Evolutionary conservation across 2,329 filamentous ascomycete species (phyloP), one percentile per base, ranked within the genome.

Genomic region (Fusarium bactridioides): DNA sequence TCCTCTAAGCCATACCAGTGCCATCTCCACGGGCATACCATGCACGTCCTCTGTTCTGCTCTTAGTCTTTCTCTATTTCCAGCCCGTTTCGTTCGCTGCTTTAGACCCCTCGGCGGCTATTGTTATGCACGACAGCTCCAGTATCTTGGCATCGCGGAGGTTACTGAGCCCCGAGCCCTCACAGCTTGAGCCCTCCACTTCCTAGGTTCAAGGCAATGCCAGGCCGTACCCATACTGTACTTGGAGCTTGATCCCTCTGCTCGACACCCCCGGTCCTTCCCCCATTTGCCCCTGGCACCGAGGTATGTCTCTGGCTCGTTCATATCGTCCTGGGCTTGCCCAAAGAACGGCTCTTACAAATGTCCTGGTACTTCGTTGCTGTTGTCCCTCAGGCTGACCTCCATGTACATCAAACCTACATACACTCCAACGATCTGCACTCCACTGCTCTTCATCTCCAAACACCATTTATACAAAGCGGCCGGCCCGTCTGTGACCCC

Each of bases 121-220:
- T 69, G 73, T 71, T 72, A 79, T 78, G 78, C 77, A 77, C 70
- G 70, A 78, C 72, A 79, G 74, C 67, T 76, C 63, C 63, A 69
- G 62, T 70, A 70, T 61, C 72, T 72, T 63, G 55, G 41, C 66
- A 70, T 53, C 62, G 48, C 57, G 53, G 50, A 69, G 64, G 57
- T 67, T 55, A 38, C 21, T 40, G 40, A 69, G 47, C 44, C 31
- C 50, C 50, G 50, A 54, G 50, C 50, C 50, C 45, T 67, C 62
- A 67, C 41, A 37, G 41, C 59, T 48, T 35, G 40, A 48, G 33
- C 51, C 69, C 60, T 72, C 63, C 65, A 69, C 65, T 66, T 64
- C 29, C 62, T 62, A 73, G 71, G 58, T 64, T 33, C 62, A 61
- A 73, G 69, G 60, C 71, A 70, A 67, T 72, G 62, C 64, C 66